Evolutionary conservation across 441 rosid species (phyloP).

Genomic region (Pelargonium australe): DNA sequence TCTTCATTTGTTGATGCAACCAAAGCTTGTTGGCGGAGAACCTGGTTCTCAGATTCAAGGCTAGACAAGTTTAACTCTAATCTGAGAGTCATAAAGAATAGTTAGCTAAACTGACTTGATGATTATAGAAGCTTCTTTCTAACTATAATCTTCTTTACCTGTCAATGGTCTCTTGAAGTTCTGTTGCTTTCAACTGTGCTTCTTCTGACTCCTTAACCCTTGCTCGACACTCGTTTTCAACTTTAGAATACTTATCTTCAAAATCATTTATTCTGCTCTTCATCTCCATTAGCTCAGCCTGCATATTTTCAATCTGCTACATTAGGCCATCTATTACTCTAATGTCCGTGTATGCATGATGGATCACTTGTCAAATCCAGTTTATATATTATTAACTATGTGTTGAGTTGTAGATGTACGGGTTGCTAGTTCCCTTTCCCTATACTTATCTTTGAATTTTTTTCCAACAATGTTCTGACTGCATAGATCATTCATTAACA

Average conservation of each 20-base stretch:
- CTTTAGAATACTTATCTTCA: constrained; percentile 34
- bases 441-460: not conserved
- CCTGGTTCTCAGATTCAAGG: constrained; percentile 67
- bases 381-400: not conserved
- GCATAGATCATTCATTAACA: not conserved
- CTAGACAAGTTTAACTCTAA: constrained; percentile 45
- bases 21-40: constrained; percentile 66
- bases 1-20: constrained; percentile 36
- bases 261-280: constrained; percentile 38
- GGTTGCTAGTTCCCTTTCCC: not conserved
- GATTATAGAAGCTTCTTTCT: constrained; percentile 14
- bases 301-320: constrained; percentile 8
- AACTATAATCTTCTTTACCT: constrained; percentile 29
- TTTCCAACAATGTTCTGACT: not conserved
- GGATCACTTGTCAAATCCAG: not conserved
- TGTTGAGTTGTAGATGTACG: not conserved
- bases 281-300: constrained; percentile 40
- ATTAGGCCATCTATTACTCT: constrained; percentile 2
- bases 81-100: constrained; percentile 32
- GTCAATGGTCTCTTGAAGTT: constrained; percentile 42
- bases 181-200: constrained; percentile 36
- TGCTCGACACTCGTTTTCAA: constrained; percentile 37
- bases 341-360: not conserved
- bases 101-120: constrained; percentile 14
- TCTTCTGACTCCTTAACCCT: constrained; percentile 44